Evolutionary conservation across 1,139 yeast species (phyloP), one percentile per base, ranked within the genome.

Genomic region (Saccharomycopsis crataegensis): DNA sequence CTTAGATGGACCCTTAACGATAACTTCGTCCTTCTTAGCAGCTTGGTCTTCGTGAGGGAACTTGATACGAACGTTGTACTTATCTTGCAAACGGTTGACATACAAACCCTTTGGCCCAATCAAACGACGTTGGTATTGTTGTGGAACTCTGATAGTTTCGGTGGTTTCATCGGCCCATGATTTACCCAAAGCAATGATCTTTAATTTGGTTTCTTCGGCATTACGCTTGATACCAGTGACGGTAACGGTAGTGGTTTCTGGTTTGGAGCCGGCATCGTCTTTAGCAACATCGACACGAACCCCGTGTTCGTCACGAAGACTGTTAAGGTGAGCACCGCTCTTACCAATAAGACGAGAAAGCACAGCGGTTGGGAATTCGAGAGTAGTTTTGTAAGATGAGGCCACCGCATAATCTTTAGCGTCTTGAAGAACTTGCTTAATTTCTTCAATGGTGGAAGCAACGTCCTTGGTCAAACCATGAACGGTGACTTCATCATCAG

Each of bases 1-100:
- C 69, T 83, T 84, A 22, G 97, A 87, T 52, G 98, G 96, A 52
- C 99, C 99, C 64, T 83, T 83, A 59, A 94, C 78, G 40, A 82
- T 75, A 54, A 93, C 89, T 62, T 84, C 86, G 63, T 88, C 87
- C 61, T 62, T 68, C 48, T 68, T 65, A 4, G 28, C 4, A 41
- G 61, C 60, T 49, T 68, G 64, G n/a, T 36, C 57, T 7, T 43
- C 47, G 62, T 73, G 62, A 43, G 96, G 96, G 75, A 93, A 90
- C 64, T 80, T 77, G 62, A 94, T 86, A 61, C 76, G 77, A 46
- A 93, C 98, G 60, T 79, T 80, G 73, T 94, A 93, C 69, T 90
- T 89, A 58, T 88, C 94, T 69, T 87, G 95, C 65, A 93, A 78
- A 67, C 96, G 84, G 66, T 82, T 83, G 60, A 89, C 89, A 67